Base-by-base conservation (phyloP, 2,329 filamentous ascomycete species). In the Polychaeton citri region DNA sequence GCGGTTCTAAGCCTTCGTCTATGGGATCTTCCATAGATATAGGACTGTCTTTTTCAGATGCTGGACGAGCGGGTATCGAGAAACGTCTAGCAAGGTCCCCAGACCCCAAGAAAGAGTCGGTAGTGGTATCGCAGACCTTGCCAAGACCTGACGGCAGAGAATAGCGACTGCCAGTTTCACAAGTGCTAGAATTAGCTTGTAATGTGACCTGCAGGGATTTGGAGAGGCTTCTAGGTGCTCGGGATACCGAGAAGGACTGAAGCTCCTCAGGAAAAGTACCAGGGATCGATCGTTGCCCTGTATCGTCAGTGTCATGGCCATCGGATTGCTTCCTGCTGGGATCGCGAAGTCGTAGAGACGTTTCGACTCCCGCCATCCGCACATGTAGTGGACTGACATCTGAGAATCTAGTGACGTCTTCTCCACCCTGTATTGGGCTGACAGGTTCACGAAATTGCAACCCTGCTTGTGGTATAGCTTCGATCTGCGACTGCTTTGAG, bases 31-130 rank as follows among this genome's bases (percentile, higher is more conserved):
- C n/a, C n/a, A n/a, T n/a, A n/a, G n/a, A n/a, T n/a, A n/a, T n/a
- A n/a, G n/a, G n/a, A n/a, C n/a, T n/a, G n/a, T n/a, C n/a, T n/a
- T n/a, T n/a, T n/a, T n/a, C n/a, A n/a, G n/a, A n/a, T n/a, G n/a
- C n/a, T n/a, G n/a, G n/a, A n/a, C n/a, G n/a, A n/a, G n/a, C n/a
- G n/a, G 56, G 56, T 21, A 58, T 35, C 0, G 55, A 57, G 40
- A 59, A 59, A 30, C 53, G 54, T n/a, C 58, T 49, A 31, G 54
- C 54, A 18, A 58, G 47, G 39, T 59, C 55, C 5, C 55, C 58
- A 32, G 57, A 44, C 42, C 51, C 50, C 32, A 57, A 51, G 8
- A 44, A 52, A 30, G 44, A 50, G 34, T 51, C 50, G 33, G 49
- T 34, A 2, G 53, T 52, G 13, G 44, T 52, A 17, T 53, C 53